Evolutionary conservation across 495 filamentous ascomycete genomes (phyloP).

Genomic region (Trichodelitschia bisporula): DNA sequence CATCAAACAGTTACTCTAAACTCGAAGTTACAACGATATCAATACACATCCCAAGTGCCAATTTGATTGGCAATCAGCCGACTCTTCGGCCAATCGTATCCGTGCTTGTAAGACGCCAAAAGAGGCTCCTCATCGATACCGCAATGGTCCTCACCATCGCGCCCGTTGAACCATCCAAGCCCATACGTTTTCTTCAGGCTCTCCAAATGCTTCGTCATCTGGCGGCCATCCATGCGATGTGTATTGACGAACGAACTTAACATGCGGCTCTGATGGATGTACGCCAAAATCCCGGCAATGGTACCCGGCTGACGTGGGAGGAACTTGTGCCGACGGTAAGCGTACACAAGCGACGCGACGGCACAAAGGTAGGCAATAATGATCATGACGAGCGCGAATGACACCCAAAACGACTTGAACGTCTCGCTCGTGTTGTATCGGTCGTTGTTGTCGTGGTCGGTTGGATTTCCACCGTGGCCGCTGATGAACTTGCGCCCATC

Average conservation of each 20-base stretch:
- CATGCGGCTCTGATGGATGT: slow-evolving; percentile 53
- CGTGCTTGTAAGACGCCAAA: slow-evolving; percentile 30
- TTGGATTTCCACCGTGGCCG: slow-evolving; percentile 3
- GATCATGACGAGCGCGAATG: slow-evolving; percentile 27
- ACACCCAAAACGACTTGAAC: slow-evolving; percentile 29
- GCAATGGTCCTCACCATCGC: slow-evolving; percentile 38
- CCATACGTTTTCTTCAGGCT: slow-evolving; percentile 36
- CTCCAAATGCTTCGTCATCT: slow-evolving; percentile 30
- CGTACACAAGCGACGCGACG: slow-evolving; percentile 27
- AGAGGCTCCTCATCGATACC: slow-evolving; percentile 51
- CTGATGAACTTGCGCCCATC: slow-evolving; percentile 28
- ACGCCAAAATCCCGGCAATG: slow-evolving; percentile 45
- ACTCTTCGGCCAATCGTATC: slow-evolving; percentile 15
- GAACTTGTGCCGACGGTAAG: slow-evolving; percentile 32
- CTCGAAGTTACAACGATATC: background rate
- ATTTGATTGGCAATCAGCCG: slow-evolving; percentile 8
- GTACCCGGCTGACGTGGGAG: slow-evolving; percentile 48
- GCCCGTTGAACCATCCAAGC: slow-evolving; percentile 43
- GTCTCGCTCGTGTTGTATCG: slow-evolving; percentile 31
- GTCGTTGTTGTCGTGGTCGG: slow-evolving; percentile 5
- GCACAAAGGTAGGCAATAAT: slow-evolving; percentile 32
- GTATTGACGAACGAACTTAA: slow-evolving; percentile 39
- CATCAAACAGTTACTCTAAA: background rate
- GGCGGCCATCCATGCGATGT: slow-evolving; percentile 27
- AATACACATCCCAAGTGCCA: slow-evolving; percentile 10